Conservation (phyloP, 345 rosid species). For the Eucalyptus shirleyi region DNA sequence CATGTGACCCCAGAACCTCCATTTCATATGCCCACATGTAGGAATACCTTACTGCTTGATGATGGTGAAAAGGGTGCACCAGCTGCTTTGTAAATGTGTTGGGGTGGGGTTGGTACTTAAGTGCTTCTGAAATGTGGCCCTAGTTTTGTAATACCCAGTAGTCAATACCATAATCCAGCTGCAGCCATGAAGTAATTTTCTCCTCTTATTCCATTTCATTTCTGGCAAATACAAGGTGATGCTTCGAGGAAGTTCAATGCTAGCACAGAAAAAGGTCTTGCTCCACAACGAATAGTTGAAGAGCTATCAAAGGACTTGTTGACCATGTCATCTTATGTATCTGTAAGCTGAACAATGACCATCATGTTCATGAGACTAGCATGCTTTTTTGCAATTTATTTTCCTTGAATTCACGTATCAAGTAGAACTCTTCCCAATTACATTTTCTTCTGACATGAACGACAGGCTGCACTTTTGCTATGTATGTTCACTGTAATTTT, state of each 20-base stretch:
- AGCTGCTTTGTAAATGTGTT: neutral
- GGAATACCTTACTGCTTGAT: neutral
- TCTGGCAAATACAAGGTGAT: conserved; percentile 20
- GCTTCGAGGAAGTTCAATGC: conserved; percentile 23
- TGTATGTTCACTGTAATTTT: no score
- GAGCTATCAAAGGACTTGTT: conserved; percentile 28
- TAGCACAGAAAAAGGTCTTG: conserved; percentile 29
- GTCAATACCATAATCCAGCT: neutral
- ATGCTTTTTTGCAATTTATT: neutral
- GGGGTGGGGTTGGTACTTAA: neutral
- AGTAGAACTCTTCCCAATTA: neutral
- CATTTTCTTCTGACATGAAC: neutral
- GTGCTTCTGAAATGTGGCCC: neutral
- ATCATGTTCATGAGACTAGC: neutral
- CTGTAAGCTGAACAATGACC: conserved; percentile 2
- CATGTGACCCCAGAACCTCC: no score
- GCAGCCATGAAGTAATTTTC: neutral
- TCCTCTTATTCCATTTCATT: neutral
- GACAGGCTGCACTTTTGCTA: neutral
- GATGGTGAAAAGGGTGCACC: neutral
- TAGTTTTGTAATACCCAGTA: neutral
- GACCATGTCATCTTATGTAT: conserved; percentile 29
- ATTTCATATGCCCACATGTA: no score
- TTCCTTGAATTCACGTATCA: neutral
- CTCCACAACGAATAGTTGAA: conserved; percentile 23